A percentile compares a stretch with the other conserved stretches of the same genome.
phyloP scores from a whole-genome alignment of 495 filamentous ascomycete genomes.

The Tricharina praecox region DNA sequence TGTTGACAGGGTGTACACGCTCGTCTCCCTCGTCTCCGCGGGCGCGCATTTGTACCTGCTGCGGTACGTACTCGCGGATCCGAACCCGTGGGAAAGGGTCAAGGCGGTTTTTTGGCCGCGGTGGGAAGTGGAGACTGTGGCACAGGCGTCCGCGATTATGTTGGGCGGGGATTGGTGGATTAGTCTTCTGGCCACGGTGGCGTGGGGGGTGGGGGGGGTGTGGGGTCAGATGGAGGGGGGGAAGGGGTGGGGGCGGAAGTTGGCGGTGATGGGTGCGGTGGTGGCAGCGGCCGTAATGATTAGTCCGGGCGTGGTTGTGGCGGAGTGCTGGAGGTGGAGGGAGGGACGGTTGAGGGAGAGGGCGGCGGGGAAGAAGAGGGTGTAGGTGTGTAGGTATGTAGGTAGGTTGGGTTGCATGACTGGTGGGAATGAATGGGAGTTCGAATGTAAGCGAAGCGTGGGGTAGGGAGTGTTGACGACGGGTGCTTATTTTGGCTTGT shows the following conservation, averaged over 20 bases:
- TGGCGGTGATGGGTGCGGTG: not conserved
- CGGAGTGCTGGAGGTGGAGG: not conserved
- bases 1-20: not conserved
- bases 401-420: too few relatives aligned
- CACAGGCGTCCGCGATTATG: not conserved
- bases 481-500: too few relatives aligned
- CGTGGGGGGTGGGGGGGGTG: not conserved
- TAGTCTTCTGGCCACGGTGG: not conserved
- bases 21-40: not conserved
- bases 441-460: too few relatives aligned
- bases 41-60: not conserved
- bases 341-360: not conserved
- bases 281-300: not conserved
- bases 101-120: not conserved
- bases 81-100: not conserved
- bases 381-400: too few relatives aligned
- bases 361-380: too few relatives aligned
- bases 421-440: not conserved
- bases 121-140: not conserved
- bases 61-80: not conserved
- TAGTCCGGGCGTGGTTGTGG: not conserved
- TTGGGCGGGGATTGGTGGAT: not conserved
- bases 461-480: too few relatives aligned
- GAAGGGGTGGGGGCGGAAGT: not conserved
- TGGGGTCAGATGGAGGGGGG: not conserved